These are phyloP conservation scores for Fusarium verrucosum DNA, from an alignment of 2,329 filamentous ascomycete species.

Conservation along the genomic window DNA sequence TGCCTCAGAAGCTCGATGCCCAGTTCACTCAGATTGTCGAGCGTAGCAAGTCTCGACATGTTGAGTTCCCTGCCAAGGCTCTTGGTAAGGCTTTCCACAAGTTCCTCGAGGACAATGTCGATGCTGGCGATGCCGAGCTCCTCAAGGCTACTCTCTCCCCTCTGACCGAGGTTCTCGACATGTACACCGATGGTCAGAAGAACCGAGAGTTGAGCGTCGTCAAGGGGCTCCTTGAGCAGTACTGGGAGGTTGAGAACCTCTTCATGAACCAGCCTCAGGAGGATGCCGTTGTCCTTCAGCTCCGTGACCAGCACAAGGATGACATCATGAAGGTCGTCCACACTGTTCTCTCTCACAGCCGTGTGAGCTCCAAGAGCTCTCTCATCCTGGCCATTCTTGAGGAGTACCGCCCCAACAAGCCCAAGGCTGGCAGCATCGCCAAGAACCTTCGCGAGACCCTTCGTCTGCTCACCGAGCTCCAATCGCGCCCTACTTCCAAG, in stretches of 20 bases:
- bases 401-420: slow-evolving; percentile 94
- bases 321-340: slow-evolving; percentile 86
- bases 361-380: slow-evolving; percentile 92
- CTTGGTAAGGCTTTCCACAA: slow-evolving; percentile 84
- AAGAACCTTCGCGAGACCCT: slow-evolving; percentile 87
- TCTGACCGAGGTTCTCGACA: slow-evolving; percentile 77
- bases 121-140: slow-evolving; percentile 74
- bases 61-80: slow-evolving; percentile 92
- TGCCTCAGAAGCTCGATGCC: slow-evolving; percentile 91
- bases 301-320: slow-evolving; percentile 96
- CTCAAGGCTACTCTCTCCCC: slow-evolving; percentile 79
- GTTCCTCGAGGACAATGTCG: slow-evolving; percentile 88
- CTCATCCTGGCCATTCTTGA: slow-evolving; percentile 91
- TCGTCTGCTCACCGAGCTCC: slow-evolving; percentile 85
- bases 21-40: slow-evolving; percentile 88
- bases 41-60: slow-evolving; percentile 76
- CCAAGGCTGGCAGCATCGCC: slow-evolving; percentile 84
- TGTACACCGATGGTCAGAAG: slow-evolving; percentile 89
- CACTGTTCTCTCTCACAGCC: slow-evolving; percentile 91
- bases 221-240: slow-evolving; percentile 79
- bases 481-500: slow-evolving; percentile 83
- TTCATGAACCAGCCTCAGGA: slow-evolving; percentile 91
- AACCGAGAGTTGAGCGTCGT: slow-evolving; percentile 88
- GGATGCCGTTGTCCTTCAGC: slow-evolving; percentile 90
- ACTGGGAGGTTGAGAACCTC: slow-evolving; percentile 83